Base-by-base conservation (phyloP, 2,329 filamentous ascomycete species). In the Fusarium palustre region DNA sequence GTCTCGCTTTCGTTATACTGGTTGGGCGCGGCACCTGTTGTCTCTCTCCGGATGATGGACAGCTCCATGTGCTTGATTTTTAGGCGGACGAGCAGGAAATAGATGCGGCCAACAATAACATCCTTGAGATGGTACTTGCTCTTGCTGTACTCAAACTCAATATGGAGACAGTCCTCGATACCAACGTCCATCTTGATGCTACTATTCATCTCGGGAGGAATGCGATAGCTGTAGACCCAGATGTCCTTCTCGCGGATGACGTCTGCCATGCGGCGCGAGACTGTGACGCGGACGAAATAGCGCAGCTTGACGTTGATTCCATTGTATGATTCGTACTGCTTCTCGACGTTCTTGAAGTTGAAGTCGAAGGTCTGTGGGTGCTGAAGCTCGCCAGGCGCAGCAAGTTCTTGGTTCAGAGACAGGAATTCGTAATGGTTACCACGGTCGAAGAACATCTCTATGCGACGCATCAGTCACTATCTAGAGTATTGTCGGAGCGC, bases 31-130 rank as follows among this genome's bases (percentile, higher is more conserved):
- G 94, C 93, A 57, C 97, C 96, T 1, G 96, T 99, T 4, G 96
- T 99, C 83, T 99, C 96, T 74, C 97, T 87, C 72, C 97, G 88
- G 79, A 99, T 99, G 76, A 99, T 99, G 72, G 93, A 97, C 68
- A 99, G 84, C 83, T 99, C 96, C 96, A 99, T 99, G 81, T 99
- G 96, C 83, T 98, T 97, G 81, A 99, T 99, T 89, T 99, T 99
- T 79, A 99, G 86, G 76, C 96, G 90, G 66, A 99, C 96, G 49
- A 99, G 87, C 72, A 99, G 83, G 83, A 99, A 99, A 84, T 99
- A 99, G 85, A 99, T 99, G 73, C 97, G 88, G 61, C 96, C 96
- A 58, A 99, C 96, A 73, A 99, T 99, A 70, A 99, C 96, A 80
- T 99, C 96, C 83, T 99, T 99, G 63, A 99, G 88, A 77, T 99